phyloP scores from a whole-genome alignment of 805 yeast genomes.

The Candida rishiriensis region DNA sequence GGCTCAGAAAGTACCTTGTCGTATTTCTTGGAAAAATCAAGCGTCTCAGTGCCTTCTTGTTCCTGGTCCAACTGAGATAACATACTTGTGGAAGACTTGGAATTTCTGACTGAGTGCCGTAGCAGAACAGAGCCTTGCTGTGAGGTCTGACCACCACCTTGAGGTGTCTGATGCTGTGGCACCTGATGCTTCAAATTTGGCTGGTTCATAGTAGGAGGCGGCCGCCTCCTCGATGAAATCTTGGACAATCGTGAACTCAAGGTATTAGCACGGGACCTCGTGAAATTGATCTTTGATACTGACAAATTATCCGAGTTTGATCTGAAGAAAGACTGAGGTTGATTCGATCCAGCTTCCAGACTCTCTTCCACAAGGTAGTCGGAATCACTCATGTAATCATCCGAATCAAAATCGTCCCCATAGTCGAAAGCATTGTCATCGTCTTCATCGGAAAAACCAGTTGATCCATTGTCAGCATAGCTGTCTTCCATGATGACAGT shows the following conservation, averaged over 20 bases:
- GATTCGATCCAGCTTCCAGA: slow-evolving; percentile 1
- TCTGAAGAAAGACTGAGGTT: slow-evolving; percentile 1
- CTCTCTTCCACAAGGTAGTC: slow-evolving; percentile 20
- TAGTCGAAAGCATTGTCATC: slow-evolving; percentile 6
- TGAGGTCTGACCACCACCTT: neutral
- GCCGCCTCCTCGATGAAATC: slow-evolving; percentile 1
- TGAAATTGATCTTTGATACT: slow-evolving; percentile 17
- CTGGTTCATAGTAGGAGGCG: neutral
- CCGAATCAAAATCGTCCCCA: slow-evolving; percentile 23
- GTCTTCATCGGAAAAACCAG: slow-evolving; percentile 8
- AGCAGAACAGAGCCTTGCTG: slow-evolving; percentile 1
- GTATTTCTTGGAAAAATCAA: neutral
- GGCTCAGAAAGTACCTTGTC: neutral
- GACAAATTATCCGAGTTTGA: slow-evolving; percentile 7
- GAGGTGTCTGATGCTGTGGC: neutral
- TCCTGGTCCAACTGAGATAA: neutral
- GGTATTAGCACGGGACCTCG: slow-evolving; percentile 9
- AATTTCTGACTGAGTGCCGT: slow-evolving; percentile 14
- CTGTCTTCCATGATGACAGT: slow-evolving; percentile 25
- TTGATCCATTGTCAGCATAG: slow-evolving; percentile 10
- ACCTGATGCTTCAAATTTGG: neutral
- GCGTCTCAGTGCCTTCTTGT: neutral
- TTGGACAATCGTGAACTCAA: slow-evolving; percentile 2
- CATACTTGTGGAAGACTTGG: slow-evolving; percentile 4
- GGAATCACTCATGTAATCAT: slow-evolving; percentile 25